These are phyloP conservation scores for Phytomonas francai DNA, from an alignment of 208 protist genomes.

Conservation along the genomic window DNA sequence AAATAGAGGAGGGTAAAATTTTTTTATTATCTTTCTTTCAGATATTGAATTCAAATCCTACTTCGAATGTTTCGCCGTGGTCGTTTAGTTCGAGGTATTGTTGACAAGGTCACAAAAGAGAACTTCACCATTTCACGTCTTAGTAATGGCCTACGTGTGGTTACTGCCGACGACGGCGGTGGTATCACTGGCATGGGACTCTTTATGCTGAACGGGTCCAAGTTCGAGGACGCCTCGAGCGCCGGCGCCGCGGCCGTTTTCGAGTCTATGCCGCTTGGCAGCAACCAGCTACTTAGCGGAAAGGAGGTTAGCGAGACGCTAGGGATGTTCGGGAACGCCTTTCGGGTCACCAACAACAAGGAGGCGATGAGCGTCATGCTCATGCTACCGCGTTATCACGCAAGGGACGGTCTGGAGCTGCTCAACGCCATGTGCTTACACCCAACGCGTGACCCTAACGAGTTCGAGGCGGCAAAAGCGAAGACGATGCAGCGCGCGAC, in stretches of 20 bases:
- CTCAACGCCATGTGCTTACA: constrained; percentile 73
- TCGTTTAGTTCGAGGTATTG: constrained; percentile 30
- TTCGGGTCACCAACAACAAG: constrained; percentile 80
- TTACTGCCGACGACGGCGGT: constrained; percentile 77
- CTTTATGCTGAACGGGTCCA: constrained; percentile 74
- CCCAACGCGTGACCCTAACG: constrained; percentile 42
- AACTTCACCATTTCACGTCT: constrained; percentile 69
- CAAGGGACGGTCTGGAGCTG: constrained; percentile 63
- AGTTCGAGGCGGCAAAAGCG: constrained; percentile 63
- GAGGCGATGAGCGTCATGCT: constrained; percentile 75
- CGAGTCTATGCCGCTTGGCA: constrained; percentile 66
- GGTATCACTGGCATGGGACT: constrained; percentile 83
- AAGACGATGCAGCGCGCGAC: constrained; percentile 42
- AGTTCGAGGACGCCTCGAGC: constrained; percentile 64
- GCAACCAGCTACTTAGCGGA: constrained; percentile 42
- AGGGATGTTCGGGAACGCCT: constrained; percentile 66
- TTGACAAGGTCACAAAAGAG: constrained; percentile 44
- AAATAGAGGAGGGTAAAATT: background rate
- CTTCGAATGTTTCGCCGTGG: constrained; percentile 36
- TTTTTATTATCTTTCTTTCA: constrained; percentile 14
- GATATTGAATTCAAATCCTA: background rate
- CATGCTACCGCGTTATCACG: constrained; percentile 79
- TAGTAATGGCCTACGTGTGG: constrained; percentile 68
- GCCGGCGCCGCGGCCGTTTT: constrained; percentile 64
- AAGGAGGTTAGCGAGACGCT: constrained; percentile 57